These are phyloP conservation scores for Candida ovalis DNA, from an alignment of 805 yeast species.

Conservation along the genomic window DNA sequence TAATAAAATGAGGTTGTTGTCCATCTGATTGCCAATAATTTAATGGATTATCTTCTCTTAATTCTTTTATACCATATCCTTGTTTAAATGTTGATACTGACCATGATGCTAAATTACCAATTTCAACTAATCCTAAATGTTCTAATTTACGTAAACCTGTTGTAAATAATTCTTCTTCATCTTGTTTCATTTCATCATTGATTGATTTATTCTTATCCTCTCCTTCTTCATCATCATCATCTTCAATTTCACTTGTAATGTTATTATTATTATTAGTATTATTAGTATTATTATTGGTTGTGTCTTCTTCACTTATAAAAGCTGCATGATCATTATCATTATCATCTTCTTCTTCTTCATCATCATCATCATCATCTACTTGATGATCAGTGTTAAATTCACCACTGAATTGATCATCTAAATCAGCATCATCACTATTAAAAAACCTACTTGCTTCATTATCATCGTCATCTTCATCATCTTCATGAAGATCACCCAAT, in stretches of 20 bases:
- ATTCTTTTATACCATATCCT: conserved; percentile 67
- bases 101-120: conserved; percentile 84
- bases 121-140: conserved; percentile 57
- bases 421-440: neutral
- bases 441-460: conserved; percentile 1
- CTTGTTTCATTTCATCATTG: conserved; percentile 8
- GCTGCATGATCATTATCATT: neutral
- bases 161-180: conserved; percentile 19
- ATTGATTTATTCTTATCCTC: conserved; percentile 7
- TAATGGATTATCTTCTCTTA: conserved; percentile 68
- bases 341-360: conserved; percentile 4
- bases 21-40: conserved; percentile 97
- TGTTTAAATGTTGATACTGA: conserved; percentile 70
- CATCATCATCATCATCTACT: conserved; percentile 9
- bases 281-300: too few species aligned
- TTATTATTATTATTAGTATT: too few species aligned
- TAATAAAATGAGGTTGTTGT: conserved; percentile 76
- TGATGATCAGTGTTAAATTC: conserved; percentile 1
- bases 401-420: conserved; percentile 1
- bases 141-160: conserved; percentile 55
- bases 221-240: neutral
- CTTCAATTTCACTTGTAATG: too few species aligned
- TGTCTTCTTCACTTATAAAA: too few species aligned
- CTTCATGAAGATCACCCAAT: neutral
- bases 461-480: neutral